Evolutionary conservation across 2,329 filamentous ascomycete genomes (phyloP).

Genomic region (Alternaria infectoria): DNA sequence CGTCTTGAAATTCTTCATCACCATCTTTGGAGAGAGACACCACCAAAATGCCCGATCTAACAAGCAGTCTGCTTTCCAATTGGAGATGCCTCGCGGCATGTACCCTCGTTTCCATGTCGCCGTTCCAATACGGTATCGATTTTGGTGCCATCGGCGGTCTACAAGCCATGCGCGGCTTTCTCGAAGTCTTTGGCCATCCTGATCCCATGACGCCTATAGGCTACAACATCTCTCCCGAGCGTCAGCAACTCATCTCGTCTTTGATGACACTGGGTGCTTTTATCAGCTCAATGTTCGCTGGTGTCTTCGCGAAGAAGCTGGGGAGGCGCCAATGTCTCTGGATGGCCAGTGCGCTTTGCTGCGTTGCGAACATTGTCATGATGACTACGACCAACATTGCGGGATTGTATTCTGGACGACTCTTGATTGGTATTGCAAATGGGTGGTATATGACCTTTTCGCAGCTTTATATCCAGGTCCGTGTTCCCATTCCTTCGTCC

Average conservation of each 20-base stretch:
- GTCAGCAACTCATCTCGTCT: conserved; percentile 55
- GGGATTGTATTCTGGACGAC: conserved; percentile 61
- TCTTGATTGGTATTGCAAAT: conserved; percentile 62
- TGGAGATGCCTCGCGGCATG: conserved; percentile 59
- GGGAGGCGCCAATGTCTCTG: conserved; percentile 55
- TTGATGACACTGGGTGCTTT: conserved; percentile 56
- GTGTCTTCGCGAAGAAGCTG: conserved; percentile 42
- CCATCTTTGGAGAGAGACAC: conserved; percentile 5
- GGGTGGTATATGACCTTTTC: conserved; percentile 63
- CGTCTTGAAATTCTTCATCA: background rate
- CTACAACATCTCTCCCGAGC: conserved; percentile 53
- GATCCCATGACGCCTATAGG: conserved; percentile 44
- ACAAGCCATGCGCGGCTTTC: conserved; percentile 60
- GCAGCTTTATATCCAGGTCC: conserved; percentile 57
- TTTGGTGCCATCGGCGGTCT: conserved; percentile 60
- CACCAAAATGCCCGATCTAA: conserved; percentile 28
- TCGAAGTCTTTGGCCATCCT: conserved; percentile 46
- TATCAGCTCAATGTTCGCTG: conserved; percentile 50
- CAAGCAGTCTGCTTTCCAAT: conserved; percentile 47
- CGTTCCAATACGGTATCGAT: conserved; percentile 61
- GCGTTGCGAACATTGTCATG: conserved; percentile 57
- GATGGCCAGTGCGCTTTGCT: conserved; percentile 57
- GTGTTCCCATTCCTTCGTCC: background rate
- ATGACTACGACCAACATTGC: conserved; percentile 61
- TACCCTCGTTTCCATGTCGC: conserved; percentile 56